A percentile compares a stretch with the other conserved stretches of the same genome.
Evolutionary conservation across 495 filamentous ascomycete species (phyloP).

Genomic region (Penicillium ochrochloron): DNA sequence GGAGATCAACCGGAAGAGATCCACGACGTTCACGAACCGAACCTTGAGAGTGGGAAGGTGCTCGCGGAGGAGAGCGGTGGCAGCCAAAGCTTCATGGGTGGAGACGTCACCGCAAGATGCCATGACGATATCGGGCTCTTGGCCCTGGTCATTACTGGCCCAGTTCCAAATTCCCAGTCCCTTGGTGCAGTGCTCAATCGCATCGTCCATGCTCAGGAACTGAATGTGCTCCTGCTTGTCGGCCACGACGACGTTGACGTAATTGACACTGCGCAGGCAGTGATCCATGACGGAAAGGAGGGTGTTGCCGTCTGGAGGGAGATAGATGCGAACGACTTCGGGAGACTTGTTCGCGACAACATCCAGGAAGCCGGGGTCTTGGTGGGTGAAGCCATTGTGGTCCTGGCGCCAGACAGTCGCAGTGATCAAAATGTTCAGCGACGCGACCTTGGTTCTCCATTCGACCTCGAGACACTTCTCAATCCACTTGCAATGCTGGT

Average conservation of each 20-base stretch:
- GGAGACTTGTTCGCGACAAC: slow-evolving; percentile 76
- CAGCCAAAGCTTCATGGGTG: slow-evolving; percentile 70
- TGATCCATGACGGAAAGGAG: slow-evolving; percentile 71
- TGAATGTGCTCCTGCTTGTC: slow-evolving; percentile 79
- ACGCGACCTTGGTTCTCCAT: slow-evolving; percentile 69
- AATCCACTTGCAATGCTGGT: slow-evolving; percentile 81
- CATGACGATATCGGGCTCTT: slow-evolving; percentile 71
- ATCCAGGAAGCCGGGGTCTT: slow-evolving; percentile 77
- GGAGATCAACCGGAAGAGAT: slow-evolving; percentile 74
- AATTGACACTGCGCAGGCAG: slow-evolving; percentile 69
- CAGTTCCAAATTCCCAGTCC: slow-evolving; percentile 64
- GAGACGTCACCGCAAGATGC: slow-evolving; percentile 72
- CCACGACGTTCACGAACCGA: slow-evolving; percentile 75
- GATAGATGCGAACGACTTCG: slow-evolving; percentile 76
- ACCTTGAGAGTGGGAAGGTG: slow-evolving; percentile 69
- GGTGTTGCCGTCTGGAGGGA: slow-evolving; percentile 75
- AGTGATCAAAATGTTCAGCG: slow-evolving; percentile 75
- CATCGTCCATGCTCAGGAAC: slow-evolving; percentile 68
- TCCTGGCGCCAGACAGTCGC: slow-evolving; percentile 79
- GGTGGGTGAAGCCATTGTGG: slow-evolving; percentile 80
- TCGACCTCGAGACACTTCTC: slow-evolving; percentile 75
- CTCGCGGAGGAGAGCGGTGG: slow-evolving; percentile 66
- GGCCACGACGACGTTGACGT: slow-evolving; percentile 76
- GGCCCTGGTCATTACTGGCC: slow-evolving; percentile 60
- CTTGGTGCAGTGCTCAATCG: slow-evolving; percentile 72